Percentiles rank a stretch among this genome's conserved stretches.
Evolutionary conservation across 148 eudicot species (phyloP).

Genomic region (Suaeda aralocaspica): DNA sequence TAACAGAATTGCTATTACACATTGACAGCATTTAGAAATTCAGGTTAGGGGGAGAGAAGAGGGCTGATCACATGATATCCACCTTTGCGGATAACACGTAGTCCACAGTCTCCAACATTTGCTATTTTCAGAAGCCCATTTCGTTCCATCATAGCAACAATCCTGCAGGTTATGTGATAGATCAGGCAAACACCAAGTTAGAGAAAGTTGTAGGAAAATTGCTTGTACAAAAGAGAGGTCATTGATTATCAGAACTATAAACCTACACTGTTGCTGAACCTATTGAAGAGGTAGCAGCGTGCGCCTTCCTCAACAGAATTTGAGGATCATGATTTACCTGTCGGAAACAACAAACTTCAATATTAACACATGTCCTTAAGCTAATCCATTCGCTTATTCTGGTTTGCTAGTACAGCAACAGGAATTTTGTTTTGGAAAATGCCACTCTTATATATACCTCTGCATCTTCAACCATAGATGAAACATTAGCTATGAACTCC

Average conservation of each 20-base stretch:
- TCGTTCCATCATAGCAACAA: conserved; percentile 76
- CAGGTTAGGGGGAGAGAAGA: too few relatives aligned
- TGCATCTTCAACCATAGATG: conserved; percentile 54
- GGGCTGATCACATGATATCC: conserved; percentile 3
- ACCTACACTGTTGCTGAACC: conserved; percentile 98
- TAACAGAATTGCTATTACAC: conserved; percentile 2
- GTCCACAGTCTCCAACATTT: conserved; percentile 92
- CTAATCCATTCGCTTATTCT: not conserved
- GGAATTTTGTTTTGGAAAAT: not conserved
- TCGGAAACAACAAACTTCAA: conserved; percentile 7
- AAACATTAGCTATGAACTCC: conserved; percentile 66
- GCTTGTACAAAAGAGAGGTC: not conserved
- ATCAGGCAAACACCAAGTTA: conserved; percentile 10
- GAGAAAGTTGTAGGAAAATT: not conserved
- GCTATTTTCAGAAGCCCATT: conserved; percentile 81
- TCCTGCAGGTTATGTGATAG: conserved; percentile 29
- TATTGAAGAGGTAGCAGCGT: conserved; percentile 67
- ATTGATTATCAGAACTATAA: conserved; percentile 7
- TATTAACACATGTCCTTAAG: not conserved
- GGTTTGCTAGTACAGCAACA: not conserved
- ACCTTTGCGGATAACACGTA: conserved; percentile 85
- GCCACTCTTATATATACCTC: conserved; percentile 40
- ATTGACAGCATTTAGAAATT: too few relatives aligned
- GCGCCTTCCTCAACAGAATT: conserved; percentile 69
- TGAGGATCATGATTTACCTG: conserved; percentile 85